These are phyloP conservation scores for Backusella sp. DNA, from an alignment of 192 early-diverging fungal genomes.

Conservation along the genomic window DNA sequence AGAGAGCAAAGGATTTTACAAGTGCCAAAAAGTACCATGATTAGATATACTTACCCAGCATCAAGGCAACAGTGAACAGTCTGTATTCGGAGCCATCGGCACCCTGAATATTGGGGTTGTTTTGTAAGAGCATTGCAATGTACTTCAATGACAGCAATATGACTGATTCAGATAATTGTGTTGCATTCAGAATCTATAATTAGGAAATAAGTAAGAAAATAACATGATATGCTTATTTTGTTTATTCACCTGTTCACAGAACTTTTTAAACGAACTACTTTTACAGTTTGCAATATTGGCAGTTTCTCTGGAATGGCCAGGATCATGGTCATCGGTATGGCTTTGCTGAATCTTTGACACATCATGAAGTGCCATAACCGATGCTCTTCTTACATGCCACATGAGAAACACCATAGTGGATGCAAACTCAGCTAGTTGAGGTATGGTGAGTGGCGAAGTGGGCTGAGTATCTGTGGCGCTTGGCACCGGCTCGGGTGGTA, in stretches of 20 bases:
- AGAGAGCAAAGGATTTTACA: neutral
- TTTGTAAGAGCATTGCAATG: conserved; percentile 45
- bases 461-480: conserved; percentile 18
- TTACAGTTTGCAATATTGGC: conserved; percentile 24
- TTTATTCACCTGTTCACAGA: conserved; percentile 36
- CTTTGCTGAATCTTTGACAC: conserved; percentile 2
- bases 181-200: conserved; percentile 44
- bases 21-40: neutral
- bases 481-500: conserved; percentile 17
- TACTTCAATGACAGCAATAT: conserved; percentile 54
- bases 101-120: conserved; percentile 41
- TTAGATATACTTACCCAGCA: conserved; percentile 38
- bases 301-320: conserved; percentile 28
- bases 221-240: neutral
- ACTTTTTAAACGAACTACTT: conserved; percentile 35
- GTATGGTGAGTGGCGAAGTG: neutral
- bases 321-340: conserved; percentile 22
- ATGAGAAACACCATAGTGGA: conserved; percentile 57
- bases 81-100: conserved; percentile 56
- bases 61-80: conserved; percentile 53
- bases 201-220: neutral
- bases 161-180: conserved; percentile 50
- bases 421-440: conserved; percentile 54
- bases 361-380: conserved; percentile 34
- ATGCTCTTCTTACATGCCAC: conserved; percentile 46